Percentiles rank a stretch among this genome's conserved stretches.
Evolutionary conservation across 164 flowering plant species (phyloP).

Genomic region (Malania oleifera): DNA sequence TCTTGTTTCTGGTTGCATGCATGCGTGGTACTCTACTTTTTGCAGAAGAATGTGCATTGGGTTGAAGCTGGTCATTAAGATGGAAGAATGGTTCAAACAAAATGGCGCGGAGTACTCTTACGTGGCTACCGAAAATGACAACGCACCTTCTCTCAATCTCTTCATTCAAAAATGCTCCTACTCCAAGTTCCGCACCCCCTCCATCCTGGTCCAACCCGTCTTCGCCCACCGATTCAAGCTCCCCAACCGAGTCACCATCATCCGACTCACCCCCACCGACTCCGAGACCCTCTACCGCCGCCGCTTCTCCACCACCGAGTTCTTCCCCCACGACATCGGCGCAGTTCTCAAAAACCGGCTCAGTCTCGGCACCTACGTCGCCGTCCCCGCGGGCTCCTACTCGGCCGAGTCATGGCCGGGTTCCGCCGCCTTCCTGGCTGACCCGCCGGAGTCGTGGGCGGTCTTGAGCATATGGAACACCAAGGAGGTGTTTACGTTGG

Average conservation of each 20-base stretch:
- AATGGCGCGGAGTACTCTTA: conserved; percentile 90
- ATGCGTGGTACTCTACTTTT: too few relatives aligned
- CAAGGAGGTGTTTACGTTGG: conserved; percentile 57
- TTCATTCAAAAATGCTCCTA: conserved; percentile 80
- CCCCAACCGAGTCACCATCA: conserved; percentile 34
- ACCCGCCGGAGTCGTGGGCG: conserved; percentile 90
- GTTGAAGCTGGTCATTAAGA: conserved; percentile 45
- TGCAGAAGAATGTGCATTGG: conserved; percentile 88
- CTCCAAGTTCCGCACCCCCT: conserved; percentile 78
- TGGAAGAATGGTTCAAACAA: conserved; percentile 76
- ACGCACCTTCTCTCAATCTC: conserved; percentile 68
- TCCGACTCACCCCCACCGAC: conserved; percentile 47
- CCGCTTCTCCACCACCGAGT: conserved; percentile 79
- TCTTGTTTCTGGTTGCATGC: too few relatives aligned
- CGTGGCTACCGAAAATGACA: conserved; percentile 89
- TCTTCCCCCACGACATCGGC: conserved; percentile 93
- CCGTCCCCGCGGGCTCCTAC: conserved; percentile 38
- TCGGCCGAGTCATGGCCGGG: conserved; percentile 38
- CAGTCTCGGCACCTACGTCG: conserved; percentile 76
- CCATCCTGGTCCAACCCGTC: conserved; percentile 88
- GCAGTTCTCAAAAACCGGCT: conserved; percentile 62
- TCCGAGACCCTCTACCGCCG: conserved; percentile 78
- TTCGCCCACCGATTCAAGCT: conserved; percentile 60
- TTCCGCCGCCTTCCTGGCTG: conserved; percentile 34
- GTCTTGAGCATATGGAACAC: conserved; percentile 80